Percentiles rank a stretch among this genome's conserved stretches.
These are phyloP conservation scores for Fusarium devonianum DNA, from an alignment of 2,329 filamentous ascomycete genomes.

Conservation along the genomic window DNA sequence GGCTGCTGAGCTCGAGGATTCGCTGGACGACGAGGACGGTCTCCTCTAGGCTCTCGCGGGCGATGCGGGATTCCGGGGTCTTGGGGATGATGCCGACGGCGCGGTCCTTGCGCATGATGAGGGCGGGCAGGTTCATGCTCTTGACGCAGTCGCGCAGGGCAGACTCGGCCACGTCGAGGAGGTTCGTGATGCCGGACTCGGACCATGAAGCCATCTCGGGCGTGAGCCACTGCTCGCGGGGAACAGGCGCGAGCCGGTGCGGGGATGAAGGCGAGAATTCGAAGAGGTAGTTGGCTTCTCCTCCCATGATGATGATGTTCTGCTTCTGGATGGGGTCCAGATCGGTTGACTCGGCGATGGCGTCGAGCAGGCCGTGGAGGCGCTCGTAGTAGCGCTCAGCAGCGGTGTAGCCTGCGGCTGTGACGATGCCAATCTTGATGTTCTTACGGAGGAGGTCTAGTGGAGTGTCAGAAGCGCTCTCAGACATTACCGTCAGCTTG, in stretches of 20 bases:
- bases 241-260: slow-evolving; percentile 72
- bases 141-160: slow-evolving; percentile 83
- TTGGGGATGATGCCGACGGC: slow-evolving; percentile 80
- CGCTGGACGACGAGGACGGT: slow-evolving; percentile 95
- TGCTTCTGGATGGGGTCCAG: slow-evolving; percentile 73
- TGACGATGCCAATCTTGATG: slow-evolving; percentile 92
- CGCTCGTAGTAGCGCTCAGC: slow-evolving; percentile 86
- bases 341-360: slow-evolving; percentile 66
- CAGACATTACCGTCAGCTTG: not conserved
- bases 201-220: slow-evolving; percentile 81
- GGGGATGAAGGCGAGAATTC: slow-evolving; percentile 71
- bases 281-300: slow-evolving; percentile 96
- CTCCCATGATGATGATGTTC: slow-evolving; percentile 90
- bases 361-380: slow-evolving; percentile 85
- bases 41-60: slow-evolving; percentile 91
- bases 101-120: slow-evolving; percentile 85
- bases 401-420: slow-evolving; percentile 92
- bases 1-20: slow-evolving; percentile 82
- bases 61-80: slow-evolving; percentile 70
- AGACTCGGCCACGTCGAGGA: slow-evolving; percentile 89
- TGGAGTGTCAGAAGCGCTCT: slow-evolving; percentile 4
- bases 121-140: slow-evolving; percentile 80
- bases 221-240: slow-evolving; percentile 73
- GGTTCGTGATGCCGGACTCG: slow-evolving; percentile 75
- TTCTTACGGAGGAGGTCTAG: slow-evolving; percentile 76